Percentiles rank a stretch among this genome's conserved stretches.
These are phyloP conservation scores for Phyllostachys edulis DNA, from an alignment of 176 grass and related monocot species.

Conservation along the genomic window DNA sequence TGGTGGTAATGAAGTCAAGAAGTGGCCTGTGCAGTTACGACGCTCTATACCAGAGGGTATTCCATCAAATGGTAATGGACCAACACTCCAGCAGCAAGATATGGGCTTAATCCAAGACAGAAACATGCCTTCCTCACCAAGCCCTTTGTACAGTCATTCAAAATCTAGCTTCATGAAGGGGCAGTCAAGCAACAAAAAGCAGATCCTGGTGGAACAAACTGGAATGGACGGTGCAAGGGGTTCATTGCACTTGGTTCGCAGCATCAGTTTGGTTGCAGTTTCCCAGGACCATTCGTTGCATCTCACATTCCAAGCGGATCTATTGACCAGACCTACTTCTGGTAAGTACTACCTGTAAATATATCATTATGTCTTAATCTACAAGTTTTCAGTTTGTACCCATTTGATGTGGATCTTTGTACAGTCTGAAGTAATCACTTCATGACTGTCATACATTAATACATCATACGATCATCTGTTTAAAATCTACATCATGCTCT, in stretches of 20 bases:
- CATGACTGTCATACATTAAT: neutral
- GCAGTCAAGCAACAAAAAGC: constrained; percentile 76
- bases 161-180: constrained; percentile 90
- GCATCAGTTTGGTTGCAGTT: constrained; percentile 89
- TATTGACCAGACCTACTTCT: constrained; percentile 46
- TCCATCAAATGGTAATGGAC: constrained; percentile 54
- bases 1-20: constrained; percentile 91
- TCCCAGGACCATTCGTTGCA: constrained; percentile 78
- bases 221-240: constrained; percentile 67
- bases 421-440: neutral
- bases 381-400: neutral
- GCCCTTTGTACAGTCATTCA: constrained; percentile 71
- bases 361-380: neutral
- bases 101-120: constrained; percentile 83
- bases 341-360: constrained; percentile 41
- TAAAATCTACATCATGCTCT: neutral
- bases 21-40: constrained; percentile 88
- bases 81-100: constrained; percentile 73
- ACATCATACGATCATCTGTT: neutral
- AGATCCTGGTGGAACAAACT: constrained; percentile 65
- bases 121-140: constrained; percentile 78
- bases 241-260: constrained; percentile 77
- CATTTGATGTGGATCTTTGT: constrained; percentile 20
- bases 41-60: constrained; percentile 73
- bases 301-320: constrained; percentile 74